Base-by-base conservation (phyloP, 176 grass and related monocot genomes). In the Eremochloa ophiuroides region DNA sequence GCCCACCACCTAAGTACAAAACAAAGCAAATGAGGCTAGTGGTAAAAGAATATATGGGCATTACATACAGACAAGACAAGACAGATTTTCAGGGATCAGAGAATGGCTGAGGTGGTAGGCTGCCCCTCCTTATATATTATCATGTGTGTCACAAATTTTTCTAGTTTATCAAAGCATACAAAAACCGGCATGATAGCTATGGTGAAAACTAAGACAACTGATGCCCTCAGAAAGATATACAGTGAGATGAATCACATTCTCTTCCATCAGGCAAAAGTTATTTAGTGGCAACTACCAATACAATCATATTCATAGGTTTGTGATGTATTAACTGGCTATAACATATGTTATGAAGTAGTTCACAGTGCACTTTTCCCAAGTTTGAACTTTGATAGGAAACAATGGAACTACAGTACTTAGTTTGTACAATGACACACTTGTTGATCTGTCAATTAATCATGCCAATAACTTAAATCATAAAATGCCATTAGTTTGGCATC, bases 1-100 rank as follows among this genome's bases (percentile, higher is more conserved):
- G 92, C 86, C 88, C 88, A 98, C 95, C 95, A 98, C 92, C 95
- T 95, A 40, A 77, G 67, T 15, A 77, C 18, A 37, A 59, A 79
- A n/a, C 10, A 85, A 79, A 75, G 35, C 5, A 79, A 16, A 55
- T 82, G 29, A 66, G n/a, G 55, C 7, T 30, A 48, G 43, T 10
- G 14, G 71, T 12, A 2, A 26, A 0, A 8, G 74, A 27, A 10
- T 33, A 76, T 43, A 8, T 34, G 65, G 33, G 6, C 20, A 43
- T 11, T n/a, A n/a, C n/a, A 73, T 84, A 26, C 6, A 6, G 58
- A n/a, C 25, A 48, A 38, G 68, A 84, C 6, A 81, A 83, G 44
- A 81, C 7, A 62, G 69, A 25, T 14, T 18, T 44, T 13, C 35
- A 70, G 33, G 14, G 18, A 55, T 27, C 27, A 62, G 38, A 39